Base-by-base conservation (phyloP, 129 eudicot species). In the Lactuca saligna region DNA sequence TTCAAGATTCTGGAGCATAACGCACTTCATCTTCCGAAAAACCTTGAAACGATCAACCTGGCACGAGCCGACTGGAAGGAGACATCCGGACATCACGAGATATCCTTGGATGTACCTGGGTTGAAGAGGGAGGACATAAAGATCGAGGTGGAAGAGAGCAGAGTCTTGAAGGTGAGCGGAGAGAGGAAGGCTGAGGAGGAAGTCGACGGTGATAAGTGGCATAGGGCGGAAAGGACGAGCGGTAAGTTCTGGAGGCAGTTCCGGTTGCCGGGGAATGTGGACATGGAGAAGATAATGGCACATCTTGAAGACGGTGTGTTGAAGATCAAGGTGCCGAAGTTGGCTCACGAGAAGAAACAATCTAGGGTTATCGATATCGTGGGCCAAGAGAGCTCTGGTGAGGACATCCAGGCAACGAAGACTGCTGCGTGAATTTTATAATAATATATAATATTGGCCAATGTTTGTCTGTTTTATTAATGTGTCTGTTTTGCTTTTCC, bases 21-120 rank as follows among this genome's bases (percentile, higher is more conserved):
- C 57, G 82, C 88, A 14, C 46, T 83, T 15, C 44, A 61, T 0
- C 58, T 83, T 17, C 71, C 79, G 0, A 83, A 68, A 56, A 78
- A 71, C 34, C n/a, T 72, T 3, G 85, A 73, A 59, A 51, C 80
- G 0, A 31, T 80, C 41, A 70, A 77, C 35, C 33, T 83, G 46
- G 79, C 88, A 49, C 81, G 84, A 14, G 88, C 79, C 25, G 84
- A 83, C 38, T 83, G 84, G 88, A 83, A 80, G 63, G 85, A 83
- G 38, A 83, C 88, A 0, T 6, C 84, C 6, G 42, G 51, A 3
- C 71, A 59, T 15, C 85, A 83, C 54, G 77, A 68, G 61, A 83
- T 83, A 20, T 6, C 62, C 8, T 14, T 83, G 11, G 88, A 80
- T 17, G 78, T 83, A 0, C 88, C 85, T 2, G 85, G 88, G 15